These are phyloP conservation scores for Globisporangium cylindrosporum DNA, from an alignment of 352 stramenopile species.

Conservation along the genomic window DNA sequence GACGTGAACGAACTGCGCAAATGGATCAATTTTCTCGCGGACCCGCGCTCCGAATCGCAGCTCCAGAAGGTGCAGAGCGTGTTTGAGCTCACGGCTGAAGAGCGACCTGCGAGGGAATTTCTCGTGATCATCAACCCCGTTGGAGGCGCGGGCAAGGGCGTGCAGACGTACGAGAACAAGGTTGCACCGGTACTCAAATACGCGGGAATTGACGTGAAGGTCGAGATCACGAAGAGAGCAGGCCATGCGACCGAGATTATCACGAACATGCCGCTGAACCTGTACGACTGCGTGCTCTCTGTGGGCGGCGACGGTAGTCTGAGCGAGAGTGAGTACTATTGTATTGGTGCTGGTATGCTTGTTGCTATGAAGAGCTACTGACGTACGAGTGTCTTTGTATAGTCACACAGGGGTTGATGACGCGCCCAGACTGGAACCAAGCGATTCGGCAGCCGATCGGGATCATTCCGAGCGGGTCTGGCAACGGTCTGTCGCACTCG, in stretches of 20 bases:
- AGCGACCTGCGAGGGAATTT: slow-evolving; percentile 34
- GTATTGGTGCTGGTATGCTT: not conserved
- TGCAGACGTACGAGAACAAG: slow-evolving; percentile 51
- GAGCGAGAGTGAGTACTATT: slow-evolving; percentile 51
- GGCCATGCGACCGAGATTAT: slow-evolving; percentile 57
- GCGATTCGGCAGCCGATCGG: slow-evolving; percentile 66
- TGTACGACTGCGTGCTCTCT: slow-evolving; percentile 65
- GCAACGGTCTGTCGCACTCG: slow-evolving; percentile 69
- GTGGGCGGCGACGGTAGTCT: slow-evolving; percentile 70
- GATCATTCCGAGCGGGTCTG: slow-evolving; percentile 54
- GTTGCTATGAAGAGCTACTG: not conserved
- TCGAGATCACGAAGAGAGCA: slow-evolving; percentile 46
- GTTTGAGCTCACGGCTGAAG: slow-evolving; percentile 26
- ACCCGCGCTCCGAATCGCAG: slow-evolving; percentile 34
- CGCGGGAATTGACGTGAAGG: slow-evolving; percentile 44
- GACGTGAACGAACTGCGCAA: slow-evolving; percentile 32
- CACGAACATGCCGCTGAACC: slow-evolving; percentile 36
- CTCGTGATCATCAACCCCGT: slow-evolving; percentile 75
- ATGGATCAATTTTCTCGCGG: slow-evolving; percentile 49
- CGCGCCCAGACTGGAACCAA: slow-evolving; percentile 61
- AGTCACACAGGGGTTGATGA: slow-evolving; percentile 79
- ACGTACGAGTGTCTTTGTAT: not conserved
- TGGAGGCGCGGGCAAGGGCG: slow-evolving; percentile 47
- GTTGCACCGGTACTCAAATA: slow-evolving; percentile 53
- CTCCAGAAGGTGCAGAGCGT: slow-evolving; percentile 26